A percentile compares a stretch with the other conserved stretches of the same genome.
Conservation (phyloP, 2,329 filamentous ascomycete genomes). For the Sclerotinia trifoliorum region DNA sequence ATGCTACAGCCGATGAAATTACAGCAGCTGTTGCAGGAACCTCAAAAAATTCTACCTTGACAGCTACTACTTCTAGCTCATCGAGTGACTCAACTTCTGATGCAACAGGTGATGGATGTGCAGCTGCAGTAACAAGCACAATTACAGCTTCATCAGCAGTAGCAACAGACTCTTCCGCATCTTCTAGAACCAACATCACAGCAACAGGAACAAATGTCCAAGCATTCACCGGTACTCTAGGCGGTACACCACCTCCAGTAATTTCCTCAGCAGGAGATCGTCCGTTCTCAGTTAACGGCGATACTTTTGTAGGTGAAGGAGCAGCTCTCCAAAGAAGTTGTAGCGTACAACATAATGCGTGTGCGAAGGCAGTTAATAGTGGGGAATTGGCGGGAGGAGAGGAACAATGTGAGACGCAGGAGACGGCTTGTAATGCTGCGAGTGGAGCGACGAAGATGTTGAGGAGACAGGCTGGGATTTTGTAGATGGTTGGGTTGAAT, state of each 20-base stretch:
- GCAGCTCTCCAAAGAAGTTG: constrained; percentile 61
- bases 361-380: constrained; percentile 53
- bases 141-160: constrained; percentile 3
- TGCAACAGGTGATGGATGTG: neutral
- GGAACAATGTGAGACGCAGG: constrained; percentile 56
- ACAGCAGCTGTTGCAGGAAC: constrained; percentile 46
- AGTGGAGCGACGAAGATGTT: neutral
- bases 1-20: constrained; percentile 54
- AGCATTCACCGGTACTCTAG: constrained; percentile 49
- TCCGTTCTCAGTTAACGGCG: constrained; percentile 56
- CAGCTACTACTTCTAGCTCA: constrained; percentile 21
- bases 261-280: constrained; percentile 51
- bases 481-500: neutral
- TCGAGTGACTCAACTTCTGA: constrained; percentile 10
- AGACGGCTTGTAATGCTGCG: constrained; percentile 39
- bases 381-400: constrained; percentile 46
- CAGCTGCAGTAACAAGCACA: constrained; percentile 15
- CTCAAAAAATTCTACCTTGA: constrained; percentile 30
- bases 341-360: constrained; percentile 44
- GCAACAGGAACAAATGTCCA: constrained; percentile 41
- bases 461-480: neutral
- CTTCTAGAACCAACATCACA: constrained; percentile 20
- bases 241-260: constrained; percentile 48
- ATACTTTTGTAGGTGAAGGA: constrained; percentile 55
- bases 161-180: constrained; percentile 21